Conservation (phyloP, 2,329 filamentous ascomycete species). For the Xylaria sp. region DNA sequence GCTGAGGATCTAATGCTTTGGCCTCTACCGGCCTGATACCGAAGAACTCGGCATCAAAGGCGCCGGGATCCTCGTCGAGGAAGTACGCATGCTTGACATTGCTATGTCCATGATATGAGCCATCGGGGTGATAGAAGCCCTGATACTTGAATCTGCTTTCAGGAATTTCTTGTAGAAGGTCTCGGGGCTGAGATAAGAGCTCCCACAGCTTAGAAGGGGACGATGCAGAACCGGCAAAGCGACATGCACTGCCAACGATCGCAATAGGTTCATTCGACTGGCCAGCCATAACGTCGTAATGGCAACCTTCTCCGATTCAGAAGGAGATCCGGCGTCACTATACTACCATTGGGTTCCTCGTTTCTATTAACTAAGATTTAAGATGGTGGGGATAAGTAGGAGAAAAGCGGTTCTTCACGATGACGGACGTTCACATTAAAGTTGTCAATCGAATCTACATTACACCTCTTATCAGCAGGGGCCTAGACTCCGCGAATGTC, state of each 20-base stretch:
- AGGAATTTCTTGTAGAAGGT: conserved; percentile 5
- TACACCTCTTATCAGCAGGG: not conserved
- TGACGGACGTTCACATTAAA: not conserved
- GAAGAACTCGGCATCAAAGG: conserved; percentile 20
- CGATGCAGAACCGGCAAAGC: conserved; percentile 4
- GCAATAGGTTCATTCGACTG: conserved; percentile 18
- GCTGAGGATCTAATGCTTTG: conserved; percentile 20
- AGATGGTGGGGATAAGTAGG: not conserved
- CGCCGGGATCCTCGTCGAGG: not conserved
- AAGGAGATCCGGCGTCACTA: not conserved
- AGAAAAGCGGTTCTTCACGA: not conserved
- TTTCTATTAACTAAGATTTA: not conserved
- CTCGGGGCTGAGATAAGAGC: not conserved
- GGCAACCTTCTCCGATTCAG: not conserved
- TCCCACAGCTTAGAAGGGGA: conserved; percentile 18
- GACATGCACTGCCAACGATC: conserved; percentile 14
- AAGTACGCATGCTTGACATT: conserved; percentile 18
- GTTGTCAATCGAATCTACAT: not conserved
- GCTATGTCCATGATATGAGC: conserved; percentile 11
- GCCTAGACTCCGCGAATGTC: not conserved
- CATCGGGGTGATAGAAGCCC: conserved; percentile 13
- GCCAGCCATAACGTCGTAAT: conserved; percentile 3
- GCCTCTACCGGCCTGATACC: conserved; percentile 14
- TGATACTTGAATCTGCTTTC: not conserved
- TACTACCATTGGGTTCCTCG: not conserved